Percentiles rank a stretch among this genome's conserved stretches.
Conservation (phyloP, 2,329 filamentous ascomycete genomes). For the Leptodontidium sp. region DNA sequence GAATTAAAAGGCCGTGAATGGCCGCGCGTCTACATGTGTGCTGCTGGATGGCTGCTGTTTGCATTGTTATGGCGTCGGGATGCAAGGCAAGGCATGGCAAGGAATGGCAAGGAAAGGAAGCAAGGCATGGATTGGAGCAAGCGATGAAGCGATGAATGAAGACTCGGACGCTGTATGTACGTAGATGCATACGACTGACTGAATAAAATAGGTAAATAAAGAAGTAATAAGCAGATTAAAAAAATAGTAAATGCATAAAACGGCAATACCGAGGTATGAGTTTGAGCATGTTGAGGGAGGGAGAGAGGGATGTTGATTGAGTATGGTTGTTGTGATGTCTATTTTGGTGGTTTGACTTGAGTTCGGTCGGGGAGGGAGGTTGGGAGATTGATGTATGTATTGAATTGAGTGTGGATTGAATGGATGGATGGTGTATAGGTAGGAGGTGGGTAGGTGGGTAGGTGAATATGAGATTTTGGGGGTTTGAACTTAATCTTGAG, state of each 20-base stretch:
- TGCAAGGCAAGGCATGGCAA: not conserved
- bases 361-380: too few species aligned
- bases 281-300: too few species aligned
- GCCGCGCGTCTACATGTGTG: not conserved
- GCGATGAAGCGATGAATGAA: not conserved
- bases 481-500: too few species aligned
- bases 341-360: too few species aligned
- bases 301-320: too few species aligned
- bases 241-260: constrained; percentile 16
- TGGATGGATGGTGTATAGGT: too few species aligned
- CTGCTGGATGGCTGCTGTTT: constrained; percentile 5
- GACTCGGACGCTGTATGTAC: not conserved
- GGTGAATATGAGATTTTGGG: too few species aligned
- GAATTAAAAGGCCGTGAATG: not conserved
- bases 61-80: constrained; percentile 29
- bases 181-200: not conserved
- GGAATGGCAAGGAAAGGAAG: not conserved
- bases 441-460: too few species aligned
- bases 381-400: too few species aligned
- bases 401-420: too few species aligned
- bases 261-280: not conserved
- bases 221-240: too few species aligned
- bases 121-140: not conserved
- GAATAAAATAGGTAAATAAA: not conserved
- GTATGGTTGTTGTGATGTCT: too few species aligned